phyloP scores from a whole-genome alignment of 2,329 filamentous ascomycete genomes.

The Fusarium denticulatum region DNA sequence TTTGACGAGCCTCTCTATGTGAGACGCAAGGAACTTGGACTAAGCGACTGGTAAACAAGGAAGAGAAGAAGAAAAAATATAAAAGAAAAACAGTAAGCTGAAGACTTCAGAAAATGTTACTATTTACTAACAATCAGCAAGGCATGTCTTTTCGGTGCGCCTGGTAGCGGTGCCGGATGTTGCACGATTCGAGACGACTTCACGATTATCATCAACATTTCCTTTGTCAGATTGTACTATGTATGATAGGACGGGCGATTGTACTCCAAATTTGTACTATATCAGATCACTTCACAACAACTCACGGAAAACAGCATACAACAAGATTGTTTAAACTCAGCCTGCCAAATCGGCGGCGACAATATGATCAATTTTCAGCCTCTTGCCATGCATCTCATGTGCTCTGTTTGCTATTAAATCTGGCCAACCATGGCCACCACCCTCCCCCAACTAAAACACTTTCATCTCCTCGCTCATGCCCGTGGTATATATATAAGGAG shows the following conservation, averaged over 20 bases:
- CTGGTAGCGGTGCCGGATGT: constrained; percentile 3
- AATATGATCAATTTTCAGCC: constrained; percentile 20
- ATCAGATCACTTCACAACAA: background rate
- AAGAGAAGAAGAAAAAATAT: background rate
- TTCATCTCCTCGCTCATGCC: background rate
- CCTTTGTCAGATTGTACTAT: background rate
- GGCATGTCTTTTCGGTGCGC: constrained; percentile 12
- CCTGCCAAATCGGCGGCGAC: constrained; percentile 18
- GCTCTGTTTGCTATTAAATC: constrained; percentile 13
- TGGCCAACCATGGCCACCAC: background rate
- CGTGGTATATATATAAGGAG: constrained; percentile 30
- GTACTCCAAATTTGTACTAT: background rate
- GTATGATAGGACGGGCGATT: background rate
- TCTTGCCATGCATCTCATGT: background rate
- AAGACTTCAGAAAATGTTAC: background rate
- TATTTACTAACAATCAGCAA: background rate
- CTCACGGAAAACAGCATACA: background rate
- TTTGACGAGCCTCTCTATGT: constrained; percentile 30
- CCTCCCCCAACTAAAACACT: background rate
- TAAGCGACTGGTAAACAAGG: constrained; percentile 26
- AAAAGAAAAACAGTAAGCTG: background rate
- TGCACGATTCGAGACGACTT: constrained; percentile 17
- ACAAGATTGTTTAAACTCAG: constrained; percentile 9
- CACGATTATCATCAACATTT: background rate
- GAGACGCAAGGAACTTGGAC: constrained; percentile 22